These are phyloP conservation scores for Davidsoniella neocaledoniae DNA, from an alignment of 2,329 filamentous ascomycete species.

Conservation along the genomic window DNA sequence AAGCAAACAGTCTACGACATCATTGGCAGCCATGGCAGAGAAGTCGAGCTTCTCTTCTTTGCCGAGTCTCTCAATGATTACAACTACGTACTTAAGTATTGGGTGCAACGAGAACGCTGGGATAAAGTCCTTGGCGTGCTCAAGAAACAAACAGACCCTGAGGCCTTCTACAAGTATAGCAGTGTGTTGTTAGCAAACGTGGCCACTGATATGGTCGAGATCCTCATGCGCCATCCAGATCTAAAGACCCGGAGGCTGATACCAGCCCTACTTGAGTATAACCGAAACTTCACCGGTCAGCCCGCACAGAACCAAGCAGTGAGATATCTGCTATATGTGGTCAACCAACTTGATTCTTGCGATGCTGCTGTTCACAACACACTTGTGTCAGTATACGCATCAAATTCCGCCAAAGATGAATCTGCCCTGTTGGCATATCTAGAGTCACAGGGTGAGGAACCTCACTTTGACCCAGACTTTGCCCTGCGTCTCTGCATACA, in stretches of 20 bases:
- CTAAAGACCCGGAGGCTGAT: conserved; percentile 78
- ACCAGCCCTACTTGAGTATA: conserved; percentile 85
- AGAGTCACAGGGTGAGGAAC: conserved; percentile 73
- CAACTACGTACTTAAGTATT: conserved; percentile 89
- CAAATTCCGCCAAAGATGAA: conserved; percentile 68
- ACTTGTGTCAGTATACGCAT: conserved; percentile 87
- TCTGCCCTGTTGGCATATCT: conserved; percentile 75
- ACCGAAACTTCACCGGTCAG: conserved; percentile 53
- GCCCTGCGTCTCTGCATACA: conserved; percentile 90
- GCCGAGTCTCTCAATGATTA: conserved; percentile 80
- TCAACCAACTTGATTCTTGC: conserved; percentile 66
- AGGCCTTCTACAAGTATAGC: conserved; percentile 93
- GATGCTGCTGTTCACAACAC: conserved; percentile 92
- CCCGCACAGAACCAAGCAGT: conserved; percentile 75
- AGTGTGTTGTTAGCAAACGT: conserved; percentile 90
- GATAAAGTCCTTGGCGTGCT: conserved; percentile 69
- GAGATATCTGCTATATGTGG: conserved; percentile 82
- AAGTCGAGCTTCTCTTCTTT: conserved; percentile 83
- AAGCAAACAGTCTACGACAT: conserved; percentile 87
- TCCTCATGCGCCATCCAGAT: conserved; percentile 79
- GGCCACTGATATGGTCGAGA: conserved; percentile 75
- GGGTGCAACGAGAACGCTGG: conserved; percentile 93
- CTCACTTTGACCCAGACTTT: conserved; percentile 87
- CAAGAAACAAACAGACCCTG: conserved; percentile 80
- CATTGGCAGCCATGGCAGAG: conserved; percentile 85